Percentiles rank a stretch among this genome's conserved stretches.
phyloP scores from a whole-genome alignment of 1,139 yeast species.

The Taphrina wiesneri region DNA sequence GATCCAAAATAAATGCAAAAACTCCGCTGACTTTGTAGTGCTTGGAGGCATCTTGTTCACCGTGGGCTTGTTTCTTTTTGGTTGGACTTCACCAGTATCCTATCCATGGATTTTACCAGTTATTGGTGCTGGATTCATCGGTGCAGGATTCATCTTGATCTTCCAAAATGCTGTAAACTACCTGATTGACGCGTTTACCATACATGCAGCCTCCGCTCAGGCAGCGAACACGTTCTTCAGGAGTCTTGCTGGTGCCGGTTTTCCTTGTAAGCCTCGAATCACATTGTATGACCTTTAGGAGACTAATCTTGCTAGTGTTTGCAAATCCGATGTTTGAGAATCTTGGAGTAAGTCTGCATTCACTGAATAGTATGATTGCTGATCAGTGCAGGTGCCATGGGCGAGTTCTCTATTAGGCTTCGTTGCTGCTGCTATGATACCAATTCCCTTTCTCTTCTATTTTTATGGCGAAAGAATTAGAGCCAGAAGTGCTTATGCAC shows the following conservation, averaged over 20 bases:
- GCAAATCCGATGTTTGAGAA: constrained; percentile 72
- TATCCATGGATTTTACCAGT: constrained; percentile 48
- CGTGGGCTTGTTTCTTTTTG: constrained; percentile 15
- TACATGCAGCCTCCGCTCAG: constrained; percentile 66
- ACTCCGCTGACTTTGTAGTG: constrained; percentile 43
- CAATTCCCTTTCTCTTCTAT: constrained; percentile 38
- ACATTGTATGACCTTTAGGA: neutral
- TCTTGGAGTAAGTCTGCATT: constrained; percentile 50
- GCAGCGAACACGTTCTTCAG: constrained; percentile 68
- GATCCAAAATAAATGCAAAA: too few species aligned
- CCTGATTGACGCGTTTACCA: constrained; percentile 56
- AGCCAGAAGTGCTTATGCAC: constrained; percentile 54
- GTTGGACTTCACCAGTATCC: constrained; percentile 8
- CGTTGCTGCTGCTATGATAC: constrained; percentile 49
- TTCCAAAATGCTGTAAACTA: constrained; percentile 53
- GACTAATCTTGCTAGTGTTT: constrained; percentile 46
- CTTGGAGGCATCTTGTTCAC: constrained; percentile 60
- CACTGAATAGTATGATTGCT: neutral
- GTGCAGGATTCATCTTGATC: constrained; percentile 40
- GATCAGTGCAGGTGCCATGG: constrained; percentile 49
- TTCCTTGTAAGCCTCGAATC: constrained; percentile 42
- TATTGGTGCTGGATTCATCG: constrained; percentile 51
- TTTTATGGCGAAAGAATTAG: constrained; percentile 48
- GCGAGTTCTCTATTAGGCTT: constrained; percentile 73
- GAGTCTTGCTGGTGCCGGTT: constrained; percentile 61